phyloP scores from a whole-genome alignment of 768 basidiomycete species.

The Paxillus rubicundulus region DNA sequence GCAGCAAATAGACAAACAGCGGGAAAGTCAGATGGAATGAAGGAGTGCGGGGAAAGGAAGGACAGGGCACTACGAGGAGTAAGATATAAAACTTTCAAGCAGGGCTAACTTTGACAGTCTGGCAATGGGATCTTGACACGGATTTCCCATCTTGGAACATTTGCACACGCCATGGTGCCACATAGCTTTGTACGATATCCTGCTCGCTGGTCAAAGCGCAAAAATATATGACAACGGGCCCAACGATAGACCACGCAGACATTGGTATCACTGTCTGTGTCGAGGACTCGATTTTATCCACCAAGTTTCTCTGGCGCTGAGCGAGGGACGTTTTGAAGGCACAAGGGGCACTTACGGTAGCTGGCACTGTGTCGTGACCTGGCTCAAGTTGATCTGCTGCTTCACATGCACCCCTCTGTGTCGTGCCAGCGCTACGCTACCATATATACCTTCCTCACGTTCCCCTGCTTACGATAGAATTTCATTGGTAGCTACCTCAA shows the following conservation, averaged over 20 bases:
- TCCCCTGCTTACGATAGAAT: no score
- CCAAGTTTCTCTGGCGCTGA: background rate
- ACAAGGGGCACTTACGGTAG: background rate
- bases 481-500: no score
- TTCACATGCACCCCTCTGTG: no score
- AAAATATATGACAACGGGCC: background rate
- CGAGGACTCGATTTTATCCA: no score
- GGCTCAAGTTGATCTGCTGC: background rate
- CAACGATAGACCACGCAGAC: no score
- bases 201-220: no score
- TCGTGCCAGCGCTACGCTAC: no score
- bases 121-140: constrained; percentile 1
- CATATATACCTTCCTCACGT: no score
- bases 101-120: background rate
- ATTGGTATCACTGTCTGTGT: no score
- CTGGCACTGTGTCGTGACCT: background rate
- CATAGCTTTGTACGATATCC: no score
- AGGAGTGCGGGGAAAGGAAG: background rate
- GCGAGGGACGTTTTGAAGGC: background rate
- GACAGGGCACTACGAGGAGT: background rate
- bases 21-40: background rate
- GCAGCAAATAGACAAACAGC: background rate
- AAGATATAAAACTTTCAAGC: background rate
- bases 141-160: constrained; percentile 12
- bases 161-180: constrained; percentile 15